Conservation (phyloP, 768 basidiomycete species). For the Auriscalpium vulgare region DNA sequence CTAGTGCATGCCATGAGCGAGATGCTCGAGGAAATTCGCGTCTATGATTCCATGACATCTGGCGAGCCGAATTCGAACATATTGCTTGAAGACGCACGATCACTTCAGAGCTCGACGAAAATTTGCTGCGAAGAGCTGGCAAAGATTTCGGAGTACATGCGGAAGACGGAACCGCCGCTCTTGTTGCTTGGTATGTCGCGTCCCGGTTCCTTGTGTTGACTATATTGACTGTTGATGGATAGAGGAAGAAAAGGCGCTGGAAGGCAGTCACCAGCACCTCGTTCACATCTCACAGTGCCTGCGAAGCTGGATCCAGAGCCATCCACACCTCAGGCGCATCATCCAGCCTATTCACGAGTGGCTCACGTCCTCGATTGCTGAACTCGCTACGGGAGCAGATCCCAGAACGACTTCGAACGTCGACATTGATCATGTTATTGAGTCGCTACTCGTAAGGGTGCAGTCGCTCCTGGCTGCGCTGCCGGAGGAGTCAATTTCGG, state of each 20-base stretch:
- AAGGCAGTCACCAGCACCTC: slow-evolving; percentile 3
- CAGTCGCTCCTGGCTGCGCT: slow-evolving; percentile 48
- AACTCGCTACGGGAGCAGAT: too few species aligned
- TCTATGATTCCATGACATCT: not conserved
- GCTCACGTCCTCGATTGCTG: slow-evolving; percentile 12
- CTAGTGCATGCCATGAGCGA: slow-evolving; percentile 24
- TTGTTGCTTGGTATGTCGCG: slow-evolving; percentile 30
- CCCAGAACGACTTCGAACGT: slow-evolving; percentile 5
- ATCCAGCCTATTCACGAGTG: slow-evolving; percentile 25
- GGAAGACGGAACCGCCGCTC: slow-evolving; percentile 23
- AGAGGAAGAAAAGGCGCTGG: slow-evolving; percentile 9
- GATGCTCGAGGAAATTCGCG: not conserved
- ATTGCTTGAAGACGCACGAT: not conserved
- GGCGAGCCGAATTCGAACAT: not conserved
- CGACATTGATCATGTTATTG: slow-evolving; percentile 40
- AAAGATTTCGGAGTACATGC: slow-evolving; percentile 17
- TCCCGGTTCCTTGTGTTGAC: not conserved
- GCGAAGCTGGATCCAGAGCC: slow-evolving; percentile 5
- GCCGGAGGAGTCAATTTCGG: slow-evolving; percentile 19
- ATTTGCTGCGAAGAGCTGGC: slow-evolving; percentile 17
- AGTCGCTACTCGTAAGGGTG: slow-evolving; percentile 53
- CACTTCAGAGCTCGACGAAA: not conserved
- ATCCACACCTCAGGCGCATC: slow-evolving; percentile 24
- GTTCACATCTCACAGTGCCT: not conserved
- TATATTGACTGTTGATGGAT: not conserved